These are phyloP conservation scores for Aethionema arabicum DNA, from an alignment of 345 rosid genomes.

Conservation along the genomic window DNA sequence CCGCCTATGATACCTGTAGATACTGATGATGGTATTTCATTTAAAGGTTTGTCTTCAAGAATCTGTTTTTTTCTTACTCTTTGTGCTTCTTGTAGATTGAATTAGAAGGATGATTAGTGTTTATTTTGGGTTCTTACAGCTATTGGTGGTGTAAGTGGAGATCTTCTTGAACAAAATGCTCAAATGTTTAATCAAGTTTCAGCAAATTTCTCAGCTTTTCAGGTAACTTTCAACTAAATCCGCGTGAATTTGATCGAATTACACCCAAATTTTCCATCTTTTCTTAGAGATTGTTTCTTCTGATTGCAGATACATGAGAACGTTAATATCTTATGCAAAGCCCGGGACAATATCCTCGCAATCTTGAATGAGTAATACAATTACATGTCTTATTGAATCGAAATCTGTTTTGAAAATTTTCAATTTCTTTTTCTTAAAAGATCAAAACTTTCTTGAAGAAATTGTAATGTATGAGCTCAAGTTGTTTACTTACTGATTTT, in stretches of 20 bases:
- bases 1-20: constrained; percentile 62
- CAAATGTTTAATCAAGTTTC: constrained; percentile 72
- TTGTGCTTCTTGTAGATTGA: constrained; percentile 3
- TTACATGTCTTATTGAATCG: too few relatives aligned
- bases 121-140: constrained; percentile 40
- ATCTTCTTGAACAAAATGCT: constrained; percentile 74
- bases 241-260: not conserved
- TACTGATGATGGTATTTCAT: constrained; percentile 72
- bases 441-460: not conserved
- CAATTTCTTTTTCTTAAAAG: not conserved
- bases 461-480: not conserved
- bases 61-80: not conserved
- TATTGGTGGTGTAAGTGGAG: constrained; percentile 71
- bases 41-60: constrained; percentile 47
- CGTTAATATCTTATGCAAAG: constrained; percentile 56
- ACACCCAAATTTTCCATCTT: not conserved
- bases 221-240: constrained; percentile 45
- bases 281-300: constrained; percentile 11
- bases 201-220: constrained; percentile 62
- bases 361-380: constrained; percentile 65
- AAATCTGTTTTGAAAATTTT: too few relatives aligned
- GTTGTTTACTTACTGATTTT: not conserved
- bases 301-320: constrained; percentile 63
- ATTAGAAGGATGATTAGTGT: constrained; percentile 1
- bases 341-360: constrained; percentile 65